phyloP scores from a whole-genome alignment of 805 yeast genomes.

The Yamadazyma philogaea region DNA sequence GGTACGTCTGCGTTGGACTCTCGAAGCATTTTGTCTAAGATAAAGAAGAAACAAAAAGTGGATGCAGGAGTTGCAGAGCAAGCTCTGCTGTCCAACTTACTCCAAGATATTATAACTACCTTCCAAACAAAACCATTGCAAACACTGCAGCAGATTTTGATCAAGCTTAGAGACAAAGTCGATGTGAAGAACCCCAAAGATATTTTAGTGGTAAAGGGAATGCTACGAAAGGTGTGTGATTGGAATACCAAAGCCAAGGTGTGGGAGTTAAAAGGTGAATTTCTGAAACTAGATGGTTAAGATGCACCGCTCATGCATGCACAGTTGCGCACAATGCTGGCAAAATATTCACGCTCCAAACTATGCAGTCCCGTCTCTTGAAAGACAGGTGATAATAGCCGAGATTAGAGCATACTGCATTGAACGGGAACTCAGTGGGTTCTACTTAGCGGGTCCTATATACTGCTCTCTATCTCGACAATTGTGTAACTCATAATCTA shows the following conservation, averaged over 20 bases:
- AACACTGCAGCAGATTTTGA: constrained; percentile 12
- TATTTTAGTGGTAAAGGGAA: constrained; percentile 59
- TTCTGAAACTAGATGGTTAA: constrained; percentile 1
- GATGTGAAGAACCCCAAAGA: constrained; percentile 42
- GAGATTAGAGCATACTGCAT: not conserved
- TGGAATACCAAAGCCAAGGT: constrained; percentile 62
- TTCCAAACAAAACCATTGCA: not conserved
- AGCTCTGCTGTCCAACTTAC: constrained; percentile 1
- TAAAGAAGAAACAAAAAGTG: constrained; percentile 30
- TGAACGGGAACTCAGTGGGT: no score
- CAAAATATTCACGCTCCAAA: not conserved
- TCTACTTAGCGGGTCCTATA: no score
- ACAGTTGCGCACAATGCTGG: not conserved
- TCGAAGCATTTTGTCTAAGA: constrained; percentile 7
- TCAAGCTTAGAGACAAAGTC: constrained; percentile 10
- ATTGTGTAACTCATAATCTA: no score
- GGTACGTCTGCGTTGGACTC: constrained; percentile 27
- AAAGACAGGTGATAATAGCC: not conserved
- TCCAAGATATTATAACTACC: constrained; percentile 5
- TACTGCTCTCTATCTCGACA: no score
- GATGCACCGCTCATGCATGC: not conserved
- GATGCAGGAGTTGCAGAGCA: constrained; percentile 4
- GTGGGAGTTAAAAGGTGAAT: constrained; percentile 63
- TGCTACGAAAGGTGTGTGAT: constrained; percentile 61
- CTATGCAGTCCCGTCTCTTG: not conserved